These are phyloP conservation scores for Aspergillus sp. DNA, from an alignment of 2,329 filamentous ascomycete genomes.

Conservation along the genomic window DNA sequence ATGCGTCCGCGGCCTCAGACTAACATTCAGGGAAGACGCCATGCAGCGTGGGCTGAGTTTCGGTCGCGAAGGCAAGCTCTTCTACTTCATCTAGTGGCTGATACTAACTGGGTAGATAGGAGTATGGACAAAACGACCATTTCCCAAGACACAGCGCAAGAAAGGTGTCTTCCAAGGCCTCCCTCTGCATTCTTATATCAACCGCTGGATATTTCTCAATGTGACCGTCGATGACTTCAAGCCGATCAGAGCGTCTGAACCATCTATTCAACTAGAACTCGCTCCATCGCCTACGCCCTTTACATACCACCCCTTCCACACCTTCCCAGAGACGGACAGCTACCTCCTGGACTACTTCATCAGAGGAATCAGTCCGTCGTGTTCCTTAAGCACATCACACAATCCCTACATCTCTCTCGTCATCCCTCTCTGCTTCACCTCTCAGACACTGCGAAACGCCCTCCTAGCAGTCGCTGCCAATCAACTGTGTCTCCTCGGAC, in stretches of 20 bases:
- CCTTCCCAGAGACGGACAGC: constrained; percentile 13
- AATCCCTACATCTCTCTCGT: constrained; percentile 32
- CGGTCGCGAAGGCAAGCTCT: constrained; percentile 22
- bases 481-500: constrained; percentile 27
- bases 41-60: constrained; percentile 28
- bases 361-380: constrained; percentile 28
- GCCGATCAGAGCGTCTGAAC: too few species aligned
- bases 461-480: constrained; percentile 31
- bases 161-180: constrained; percentile 10
- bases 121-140: not conserved
- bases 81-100: not conserved
- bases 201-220: constrained; percentile 28
- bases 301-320: constrained; percentile 14
- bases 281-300: not conserved
- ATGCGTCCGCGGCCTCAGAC: constrained; percentile 26
- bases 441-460: constrained; percentile 24
- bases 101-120: not conserved
- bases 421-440: constrained; percentile 23
- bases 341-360: constrained; percentile 32
- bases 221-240: constrained; percentile 23
- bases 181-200: not conserved
- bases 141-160: not conserved
- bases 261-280: not conserved
- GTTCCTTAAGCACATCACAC: constrained; percentile 27
- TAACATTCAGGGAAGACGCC: constrained; percentile 33